A percentile compares a stretch with the other conserved stretches of the same genome.
Evolutionary conservation across 805 yeast species (phyloP).

Genomic region (Hanseniaspora clermontiae): DNA sequence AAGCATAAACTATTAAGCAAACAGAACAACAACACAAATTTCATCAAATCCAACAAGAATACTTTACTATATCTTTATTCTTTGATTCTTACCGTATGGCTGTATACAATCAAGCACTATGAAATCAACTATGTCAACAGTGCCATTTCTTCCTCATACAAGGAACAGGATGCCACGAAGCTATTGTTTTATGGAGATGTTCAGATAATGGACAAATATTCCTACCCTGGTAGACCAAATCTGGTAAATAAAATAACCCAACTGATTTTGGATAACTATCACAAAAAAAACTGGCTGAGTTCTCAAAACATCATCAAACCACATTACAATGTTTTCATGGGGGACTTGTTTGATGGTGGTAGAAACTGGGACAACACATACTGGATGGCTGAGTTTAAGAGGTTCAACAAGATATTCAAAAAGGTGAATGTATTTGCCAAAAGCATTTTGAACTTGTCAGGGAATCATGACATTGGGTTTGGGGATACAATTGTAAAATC

Average conservation of each 20-base stretch:
- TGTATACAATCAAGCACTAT: conserved; percentile 35
- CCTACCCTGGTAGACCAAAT: conserved; percentile 63
- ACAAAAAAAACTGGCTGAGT: conserved; percentile 58
- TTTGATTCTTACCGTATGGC: conserved; percentile 31
- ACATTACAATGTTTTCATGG: conserved; percentile 64
- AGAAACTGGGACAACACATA: conserved; percentile 63
- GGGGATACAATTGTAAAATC: conserved; percentile 54
- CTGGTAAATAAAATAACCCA: conserved; percentile 43
- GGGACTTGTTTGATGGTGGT: conserved; percentile 93
- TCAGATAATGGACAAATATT: conserved; percentile 76
- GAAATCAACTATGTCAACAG: conserved; percentile 41
- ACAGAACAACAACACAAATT: neutral
- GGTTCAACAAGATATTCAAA: conserved; percentile 62
- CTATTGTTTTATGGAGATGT: conserved; percentile 69
- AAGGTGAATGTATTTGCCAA: conserved; percentile 33
- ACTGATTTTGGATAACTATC: conserved; percentile 60
- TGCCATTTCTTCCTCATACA: conserved; percentile 20
- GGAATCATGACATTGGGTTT: conserved; percentile 95
- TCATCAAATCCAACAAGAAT: conserved; percentile 3
- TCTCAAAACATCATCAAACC: conserved; percentile 53
- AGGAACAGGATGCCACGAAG: conserved; percentile 37
- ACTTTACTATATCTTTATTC: conserved; percentile 17
- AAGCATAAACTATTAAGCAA: neutral
- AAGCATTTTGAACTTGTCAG: conserved; percentile 49
- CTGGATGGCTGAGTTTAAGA: conserved; percentile 57